A percentile compares a stretch with the other conserved stretches of the same genome.
phyloP scores from a whole-genome alignment of 148 eudicot species.

The Salicornia ramosissima region DNA sequence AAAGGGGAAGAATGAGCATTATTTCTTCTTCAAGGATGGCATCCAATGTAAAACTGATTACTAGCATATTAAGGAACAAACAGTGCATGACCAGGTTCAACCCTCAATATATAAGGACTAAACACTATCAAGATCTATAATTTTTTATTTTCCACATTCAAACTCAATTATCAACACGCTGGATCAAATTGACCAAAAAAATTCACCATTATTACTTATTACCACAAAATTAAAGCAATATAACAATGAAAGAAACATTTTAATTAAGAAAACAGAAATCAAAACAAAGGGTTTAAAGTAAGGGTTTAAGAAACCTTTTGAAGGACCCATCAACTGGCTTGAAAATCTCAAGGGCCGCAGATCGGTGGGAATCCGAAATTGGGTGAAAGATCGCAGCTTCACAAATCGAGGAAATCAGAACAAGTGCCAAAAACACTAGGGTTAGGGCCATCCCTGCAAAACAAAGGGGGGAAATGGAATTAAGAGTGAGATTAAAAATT shows the following conservation, averaged over 20 bases:
- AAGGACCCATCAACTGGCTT: conserved; percentile 58
- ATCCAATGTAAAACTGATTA: background rate
- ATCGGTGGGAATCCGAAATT: conserved; percentile 79
- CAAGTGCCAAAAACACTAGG: conserved; percentile 43
- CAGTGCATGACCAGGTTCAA: background rate
- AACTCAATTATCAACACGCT: background rate
- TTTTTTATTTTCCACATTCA: background rate
- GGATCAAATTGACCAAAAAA: background rate
- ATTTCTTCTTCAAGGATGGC: background rate
- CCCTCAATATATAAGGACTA: background rate
- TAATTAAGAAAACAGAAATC: background rate
- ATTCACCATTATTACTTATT: background rate
- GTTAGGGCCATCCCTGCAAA: conserved; percentile 50
- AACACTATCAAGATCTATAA: background rate
- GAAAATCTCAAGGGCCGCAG: conserved; percentile 67
- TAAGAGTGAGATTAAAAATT: background rate
- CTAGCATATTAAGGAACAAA: background rate
- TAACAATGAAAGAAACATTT: background rate
- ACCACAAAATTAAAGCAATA: background rate
- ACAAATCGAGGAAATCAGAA: conserved; percentile 40
- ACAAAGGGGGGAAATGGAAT: background rate
- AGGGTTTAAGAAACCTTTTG: conserved; percentile 45
- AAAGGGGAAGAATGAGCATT: background rate
- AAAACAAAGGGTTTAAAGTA: conserved; percentile 28
- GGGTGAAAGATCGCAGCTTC: conserved; percentile 60